Evolutionary conservation across 1,284 basidiomycete species (phyloP), one percentile per base, ranked within the genome.

Genomic region (Mycena sp.): DNA sequence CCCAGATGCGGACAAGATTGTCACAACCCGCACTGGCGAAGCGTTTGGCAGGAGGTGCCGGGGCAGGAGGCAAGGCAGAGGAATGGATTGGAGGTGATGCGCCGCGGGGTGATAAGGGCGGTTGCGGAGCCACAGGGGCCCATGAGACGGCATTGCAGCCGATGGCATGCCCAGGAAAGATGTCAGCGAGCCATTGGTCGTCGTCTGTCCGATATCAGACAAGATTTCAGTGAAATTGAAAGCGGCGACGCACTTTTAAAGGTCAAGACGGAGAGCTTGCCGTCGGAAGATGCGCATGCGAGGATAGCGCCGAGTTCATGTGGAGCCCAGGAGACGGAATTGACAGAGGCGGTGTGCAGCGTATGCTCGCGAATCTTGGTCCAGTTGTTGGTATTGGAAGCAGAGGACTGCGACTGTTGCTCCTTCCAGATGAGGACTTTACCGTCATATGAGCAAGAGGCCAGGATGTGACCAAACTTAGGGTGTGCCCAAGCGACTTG

Each of bases 391-490:
- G 85, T 86, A 38, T 85, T 84, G 10, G 83, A 77, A 17, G 80
- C 75, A 29, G 83, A 77, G 17, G 85, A 85, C 66, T 86, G 86
- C 1, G 80, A 83, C 65, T 80, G 82, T 70, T 90, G 90, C 72
- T 99, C 95, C 76, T 98, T 98, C 97, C 98, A 99, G 70, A 99
- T 97, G 77, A 99, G 88, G 45, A 99, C 97, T 73, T 98, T 95
- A 55, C 97, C 97, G 72, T 99, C 97, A 77, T 99, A 99, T 5
- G 96, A 98, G 76, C 95, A 98, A 35, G 95, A 97, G 19, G 97
- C 97, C 52, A 99, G 89, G 73, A 99, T 98, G 67, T 94, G 91
- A 1, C 97, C 97, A 71, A 95, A 96, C 76, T 95, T 96, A 7
- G 98, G 97, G 73, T 99, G 96, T 7, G 94, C 97, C 98, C 97